These are phyloP conservation scores for Diddensiella transvaalensis DNA, from an alignment of 805 yeast genomes.

Conservation along the genomic window DNA sequence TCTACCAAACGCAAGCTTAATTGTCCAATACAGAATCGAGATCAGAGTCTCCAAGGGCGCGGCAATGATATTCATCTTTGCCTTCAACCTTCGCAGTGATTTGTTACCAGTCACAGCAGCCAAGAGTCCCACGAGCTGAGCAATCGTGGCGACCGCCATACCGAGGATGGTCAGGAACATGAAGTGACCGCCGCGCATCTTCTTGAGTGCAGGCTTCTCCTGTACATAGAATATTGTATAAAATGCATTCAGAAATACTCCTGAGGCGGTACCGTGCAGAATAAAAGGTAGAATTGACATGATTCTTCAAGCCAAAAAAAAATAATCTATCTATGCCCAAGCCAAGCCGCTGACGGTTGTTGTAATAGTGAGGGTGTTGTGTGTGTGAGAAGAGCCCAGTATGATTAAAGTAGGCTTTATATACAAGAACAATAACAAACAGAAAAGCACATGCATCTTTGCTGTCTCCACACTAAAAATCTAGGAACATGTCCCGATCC, in stretches of 20 bases:
- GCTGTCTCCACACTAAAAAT: too few species aligned
- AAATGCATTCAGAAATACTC: constrained; percentile 5
- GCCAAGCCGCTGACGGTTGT: too few species aligned
- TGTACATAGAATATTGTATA: constrained; percentile 9
- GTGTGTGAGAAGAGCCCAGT: too few species aligned
- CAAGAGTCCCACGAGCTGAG: constrained; percentile 29
- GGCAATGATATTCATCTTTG: constrained; percentile 24
- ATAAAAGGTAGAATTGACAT: background rate
- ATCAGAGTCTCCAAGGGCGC: constrained; percentile 35
- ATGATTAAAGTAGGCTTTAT: too few species aligned
- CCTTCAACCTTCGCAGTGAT: constrained; percentile 20
- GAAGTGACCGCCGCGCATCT: constrained; percentile 35
- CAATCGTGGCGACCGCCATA: constrained; percentile 27
- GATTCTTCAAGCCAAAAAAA: too few species aligned
- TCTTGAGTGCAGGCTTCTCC: background rate
- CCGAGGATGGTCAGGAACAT: constrained; percentile 33
- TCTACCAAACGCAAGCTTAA: constrained; percentile 26
- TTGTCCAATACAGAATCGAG: constrained; percentile 33
- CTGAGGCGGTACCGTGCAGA: constrained; percentile 1
- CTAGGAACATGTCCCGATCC: too few species aligned
- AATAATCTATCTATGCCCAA: too few species aligned
- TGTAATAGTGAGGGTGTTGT: too few species aligned
- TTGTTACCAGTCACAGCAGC: constrained; percentile 15
- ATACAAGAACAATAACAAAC: too few species aligned
- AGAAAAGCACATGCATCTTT: too few species aligned